Base-by-base conservation (phyloP, 208 protist genomes). In the Acanthamoeba lenticulata region DNA sequence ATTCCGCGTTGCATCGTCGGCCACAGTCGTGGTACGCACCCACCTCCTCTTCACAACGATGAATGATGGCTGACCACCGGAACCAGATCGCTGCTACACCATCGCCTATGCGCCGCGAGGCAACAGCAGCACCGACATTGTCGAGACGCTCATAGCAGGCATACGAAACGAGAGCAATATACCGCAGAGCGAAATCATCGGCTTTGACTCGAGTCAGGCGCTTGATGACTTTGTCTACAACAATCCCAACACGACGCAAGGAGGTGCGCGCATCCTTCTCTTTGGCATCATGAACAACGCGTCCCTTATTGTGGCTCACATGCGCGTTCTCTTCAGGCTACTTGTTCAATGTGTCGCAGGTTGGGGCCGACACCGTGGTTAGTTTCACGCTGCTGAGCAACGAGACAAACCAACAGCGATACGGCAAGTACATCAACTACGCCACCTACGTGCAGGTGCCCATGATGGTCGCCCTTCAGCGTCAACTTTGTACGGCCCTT, bases 161-260 rank as follows among this genome's bases (percentile, higher is more conserved):
- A 19, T 93, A 32, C 62, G 90, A 77, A 1, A 19, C 1, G 65
- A 93, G 36, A 94, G 72, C 29, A 24, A 67, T 9, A 88, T 94
- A 72, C 91, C 91, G 42, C 13, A 36, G 24, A 45, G 32, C 34
- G 91, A 94, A 40, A 47, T 88, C 1, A 19, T 36, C 52, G 91
- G 27, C 24, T 94, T 94, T 45, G 69, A 83, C 36, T 34, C 0
- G 1, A 13, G 2, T 1, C 2, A 34, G 11, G 74, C 34, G 9
- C 3, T 94, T 67, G 72, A 94, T 11, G 38, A 42, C 72, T 94
- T 83, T 27, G 19, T 94, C 40, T 49, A 89, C 47, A 69, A 36
- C 72, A 83, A 94, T n/a, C 34, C 15, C 7, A 94, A 94, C 72
- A 42, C 42, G 0, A 94, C 69, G 0, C 91, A 94, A 94, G 91